These are phyloP conservation scores for Paraphaeosphaeria minitans DNA, from an alignment of 2,329 filamentous ascomycete species.

Conservation along the genomic window DNA sequence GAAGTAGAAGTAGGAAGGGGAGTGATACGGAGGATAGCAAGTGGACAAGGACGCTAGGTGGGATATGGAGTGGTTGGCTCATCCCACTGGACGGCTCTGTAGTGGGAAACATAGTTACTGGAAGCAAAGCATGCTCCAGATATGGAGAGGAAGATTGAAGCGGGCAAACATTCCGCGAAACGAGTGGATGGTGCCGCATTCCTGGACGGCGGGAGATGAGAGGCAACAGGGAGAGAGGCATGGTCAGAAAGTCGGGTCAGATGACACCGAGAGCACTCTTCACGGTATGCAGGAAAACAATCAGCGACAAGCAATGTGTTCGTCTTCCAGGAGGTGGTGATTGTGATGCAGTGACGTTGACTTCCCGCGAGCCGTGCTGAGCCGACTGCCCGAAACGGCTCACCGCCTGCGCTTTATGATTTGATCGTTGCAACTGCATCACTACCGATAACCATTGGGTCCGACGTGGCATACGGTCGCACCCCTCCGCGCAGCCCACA, in stretches of 20 bases:
- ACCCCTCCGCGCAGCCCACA: constrained; percentile 26
- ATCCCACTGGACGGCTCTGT: background rate
- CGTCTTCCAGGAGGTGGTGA: background rate
- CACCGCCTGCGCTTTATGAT: constrained; percentile 35
- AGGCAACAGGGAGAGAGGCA: background rate
- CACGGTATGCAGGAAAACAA: background rate
- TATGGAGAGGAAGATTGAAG: background rate
- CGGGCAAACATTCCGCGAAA: background rate
- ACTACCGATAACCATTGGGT: constrained; percentile 35
- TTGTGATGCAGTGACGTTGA: constrained; percentile 22
- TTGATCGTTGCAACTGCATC: constrained; percentile 29
- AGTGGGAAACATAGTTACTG: background rate
- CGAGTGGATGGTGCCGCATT: background rate
- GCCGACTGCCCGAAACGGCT: constrained; percentile 24
- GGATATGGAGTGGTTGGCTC: background rate
- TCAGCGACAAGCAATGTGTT: background rate
- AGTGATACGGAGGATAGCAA: background rate
- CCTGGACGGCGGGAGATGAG: background rate
- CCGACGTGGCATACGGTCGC: constrained; percentile 40
- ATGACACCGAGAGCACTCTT: background rate
- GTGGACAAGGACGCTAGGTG: background rate
- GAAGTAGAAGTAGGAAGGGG: background rate
- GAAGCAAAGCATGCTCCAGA: background rate
- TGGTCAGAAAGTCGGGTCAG: background rate
- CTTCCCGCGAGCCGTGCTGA: constrained; percentile 28